These are phyloP conservation scores for Sanguinoderma infundibulare DNA, from an alignment of 1,284 basidiomycete genomes.

Conservation along the genomic window DNA sequence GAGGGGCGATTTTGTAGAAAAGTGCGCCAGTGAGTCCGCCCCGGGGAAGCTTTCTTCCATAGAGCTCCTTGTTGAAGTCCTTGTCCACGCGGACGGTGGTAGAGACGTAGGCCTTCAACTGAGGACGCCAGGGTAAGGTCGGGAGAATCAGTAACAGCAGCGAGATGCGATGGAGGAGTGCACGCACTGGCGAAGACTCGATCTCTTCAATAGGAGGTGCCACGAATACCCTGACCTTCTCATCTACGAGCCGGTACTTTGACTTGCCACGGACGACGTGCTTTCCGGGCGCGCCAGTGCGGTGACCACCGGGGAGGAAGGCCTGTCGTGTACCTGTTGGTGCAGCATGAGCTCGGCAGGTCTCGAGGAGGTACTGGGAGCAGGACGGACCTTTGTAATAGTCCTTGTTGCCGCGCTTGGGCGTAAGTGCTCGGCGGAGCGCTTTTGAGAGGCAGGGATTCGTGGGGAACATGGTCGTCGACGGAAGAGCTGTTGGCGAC, in stretches of 20 bases:
- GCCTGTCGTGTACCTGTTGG: conserved; percentile 79
- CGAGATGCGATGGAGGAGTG: not conserved
- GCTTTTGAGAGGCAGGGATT: conserved; percentile 74
- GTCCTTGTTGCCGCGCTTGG: conserved; percentile 90
- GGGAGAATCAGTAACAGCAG: not conserved
- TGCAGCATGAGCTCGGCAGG: not conserved
- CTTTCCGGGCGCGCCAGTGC: conserved; percentile 86
- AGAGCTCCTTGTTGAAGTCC: conserved; percentile 36
- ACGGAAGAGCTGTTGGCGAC: not conserved
- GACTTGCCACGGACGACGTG: conserved; percentile 77
- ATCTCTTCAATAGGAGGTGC: conserved; percentile 77
- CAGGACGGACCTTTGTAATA: conserved; percentile 82
- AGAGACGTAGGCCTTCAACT: conserved; percentile 43
- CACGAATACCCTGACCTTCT: conserved; percentile 83
- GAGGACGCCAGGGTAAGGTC: not conserved
- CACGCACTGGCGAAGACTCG: conserved; percentile 61
- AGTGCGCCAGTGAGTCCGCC: conserved; percentile 39
- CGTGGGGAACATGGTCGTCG: conserved; percentile 65
- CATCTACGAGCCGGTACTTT: conserved; percentile 81
- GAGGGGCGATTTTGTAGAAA: conserved; percentile 32
- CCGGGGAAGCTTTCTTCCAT: conserved; percentile 37
- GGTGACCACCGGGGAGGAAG: conserved; percentile 79
- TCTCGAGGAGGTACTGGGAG: not conserved
- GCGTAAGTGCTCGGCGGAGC: conserved; percentile 76
- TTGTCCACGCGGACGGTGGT: conserved; percentile 30